A percentile compares a stretch with the other conserved stretches of the same genome.
Conservation (phyloP, 2,329 filamentous ascomycete genomes). For the Epichloe elymi region DNA sequence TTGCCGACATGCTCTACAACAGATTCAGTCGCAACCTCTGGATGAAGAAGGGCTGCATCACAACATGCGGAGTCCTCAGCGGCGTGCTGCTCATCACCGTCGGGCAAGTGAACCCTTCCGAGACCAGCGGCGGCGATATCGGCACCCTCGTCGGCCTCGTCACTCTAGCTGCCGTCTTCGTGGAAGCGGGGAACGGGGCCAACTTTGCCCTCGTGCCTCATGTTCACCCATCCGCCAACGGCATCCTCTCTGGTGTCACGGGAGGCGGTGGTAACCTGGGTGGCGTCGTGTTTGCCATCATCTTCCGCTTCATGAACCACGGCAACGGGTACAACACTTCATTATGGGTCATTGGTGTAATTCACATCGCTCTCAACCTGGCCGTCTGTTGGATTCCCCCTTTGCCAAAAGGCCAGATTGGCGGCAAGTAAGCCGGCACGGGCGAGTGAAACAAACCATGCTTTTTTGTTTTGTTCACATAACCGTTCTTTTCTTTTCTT, state of each 20-base stretch:
- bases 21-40: constrained; percentile 20
- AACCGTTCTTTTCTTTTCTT: neutral
- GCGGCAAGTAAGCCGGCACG: constrained; percentile 12
- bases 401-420: constrained; percentile 34
- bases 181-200: constrained; percentile 74
- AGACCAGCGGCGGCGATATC: constrained; percentile 24
- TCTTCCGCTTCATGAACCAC: constrained; percentile 56
- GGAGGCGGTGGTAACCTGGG: constrained; percentile 76
- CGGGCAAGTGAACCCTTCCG: constrained; percentile 49
- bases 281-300: constrained; percentile 72
- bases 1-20: constrained; percentile 38
- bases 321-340: constrained; percentile 53
- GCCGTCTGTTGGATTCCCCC: constrained; percentile 43
- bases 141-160: constrained; percentile 64
- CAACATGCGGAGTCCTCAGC: constrained; percentile 41
- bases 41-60: constrained; percentile 33
- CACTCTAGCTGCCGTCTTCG: constrained; percentile 65
- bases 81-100: constrained; percentile 49
- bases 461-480: too few species aligned
- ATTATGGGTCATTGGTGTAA: constrained; percentile 72
- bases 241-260: constrained; percentile 60
- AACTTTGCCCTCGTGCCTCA: constrained; percentile 83
- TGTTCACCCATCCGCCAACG: constrained; percentile 72
- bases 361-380: constrained; percentile 58
- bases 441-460: too few species aligned